Evolutionary conservation across 2,329 filamentous ascomycete genomes (phyloP), one percentile per base, ranked within the genome.

Genomic region (Colletotrichum eleusines): DNA sequence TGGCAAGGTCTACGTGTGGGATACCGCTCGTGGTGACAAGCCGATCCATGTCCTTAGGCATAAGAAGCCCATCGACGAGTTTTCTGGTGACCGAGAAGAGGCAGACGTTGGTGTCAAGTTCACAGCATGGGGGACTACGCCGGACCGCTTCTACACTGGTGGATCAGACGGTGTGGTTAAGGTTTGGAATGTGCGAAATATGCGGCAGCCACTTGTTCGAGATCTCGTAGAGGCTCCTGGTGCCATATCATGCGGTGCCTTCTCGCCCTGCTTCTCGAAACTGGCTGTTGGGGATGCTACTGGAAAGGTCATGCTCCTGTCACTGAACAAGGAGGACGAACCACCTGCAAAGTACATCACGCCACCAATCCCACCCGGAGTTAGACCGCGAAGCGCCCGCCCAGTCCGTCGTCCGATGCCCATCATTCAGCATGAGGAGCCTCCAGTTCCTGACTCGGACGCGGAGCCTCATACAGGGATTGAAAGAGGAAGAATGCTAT

Each of bases 51-150:
- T 85, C 2, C 80, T 91, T 0, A 73, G 80, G 8, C 89, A 91
- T 72, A 88, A 86, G 12, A 78, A 79, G 46, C 82, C 80, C 0
- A 73, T 83, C 2, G 81, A 83, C 16, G 79, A 81, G 38, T 79
- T 83, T 42, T 72, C 79, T 5, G 82, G 81, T 1, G 83, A 88
- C 46, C 78, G 85, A 16, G 87, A 89, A 68, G 79, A 81, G 11
- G 87, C 88, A 61, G 89, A 91, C 69, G 86, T 87, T 0, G 89
- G 89, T 2, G 87, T 91, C 51, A 91, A 90, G 75, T 91, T 91
- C 73, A 86, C 85, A 0, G 85, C 88, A 5, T 91, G 89, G 89
- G 89, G 88, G 1, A 84, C 81, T 20, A 86, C 85, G 0, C 77
- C 82, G 0, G 87, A 89, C 65, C 83, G 89, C 0, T 84, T 91